Base-by-base conservation (phyloP, 2,329 filamentous ascomycete species). In the Xylaria polymorpha region DNA sequence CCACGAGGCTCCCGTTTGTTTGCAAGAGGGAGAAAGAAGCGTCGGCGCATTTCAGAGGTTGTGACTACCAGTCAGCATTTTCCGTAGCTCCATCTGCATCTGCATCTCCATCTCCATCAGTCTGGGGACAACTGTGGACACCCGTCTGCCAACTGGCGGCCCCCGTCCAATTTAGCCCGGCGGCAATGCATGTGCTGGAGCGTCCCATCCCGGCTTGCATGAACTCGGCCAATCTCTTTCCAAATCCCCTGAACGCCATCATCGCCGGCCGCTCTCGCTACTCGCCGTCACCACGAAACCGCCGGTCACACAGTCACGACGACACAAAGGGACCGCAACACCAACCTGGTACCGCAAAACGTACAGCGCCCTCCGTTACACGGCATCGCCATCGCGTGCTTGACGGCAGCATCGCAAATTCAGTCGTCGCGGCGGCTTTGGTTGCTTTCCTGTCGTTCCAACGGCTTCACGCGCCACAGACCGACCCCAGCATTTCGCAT, bases 401-500 rank as follows among this genome's bases (percentile, higher is more conserved):
- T 32, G 43, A 43, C 18, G 37, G 51, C 35, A 51, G 18, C 46
- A 25, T 46, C 20, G 25, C 64, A 25, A 57, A 46, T 67, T 66
- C 66, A 70, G 75, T 72, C 74, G 75, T 74, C 66, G 57, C 71
- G 70, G 64, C 75, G 77, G 76, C 74, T 71, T 66, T 64, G 61
- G 56, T 70, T 51, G 3, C 44, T 44, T 25, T n/a, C 37, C 61
- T 68, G 61, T 72, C 69, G 72, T 69, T 68, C 75, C 73, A 78
- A 79, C 78, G 78, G 78, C 78, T 79, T 79, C 78, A 62, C 73
- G 77, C 77, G 75, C 73, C 44, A 59, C 71, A 68, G 62, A 44
- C 53, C 73, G 62, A 60, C 51, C 70, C 67, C 29, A 74, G 68
- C 74, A 74, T 66, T 51, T 73, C 72, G 71, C 72, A 77, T 70